A percentile compares a stretch with the other conserved stretches of the same genome.
phyloP scores from a whole-genome alignment of 2,329 filamentous ascomycete species.

The Colletotrichum brevisporum region DNA sequence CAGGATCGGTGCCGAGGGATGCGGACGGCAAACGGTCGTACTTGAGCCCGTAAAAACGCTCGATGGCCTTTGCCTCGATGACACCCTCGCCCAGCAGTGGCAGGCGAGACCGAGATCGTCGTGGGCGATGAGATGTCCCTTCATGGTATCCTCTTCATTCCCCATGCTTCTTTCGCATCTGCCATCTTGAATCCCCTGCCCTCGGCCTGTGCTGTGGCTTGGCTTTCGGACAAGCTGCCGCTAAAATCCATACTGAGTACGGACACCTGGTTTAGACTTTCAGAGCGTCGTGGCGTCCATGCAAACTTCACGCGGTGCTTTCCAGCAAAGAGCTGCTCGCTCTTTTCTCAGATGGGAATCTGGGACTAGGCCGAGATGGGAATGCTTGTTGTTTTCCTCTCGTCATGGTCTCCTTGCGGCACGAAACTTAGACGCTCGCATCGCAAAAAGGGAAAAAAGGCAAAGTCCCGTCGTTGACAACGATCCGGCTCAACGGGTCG shows the following conservation, averaged over 20 bases:
- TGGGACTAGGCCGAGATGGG: conserved; percentile 16
- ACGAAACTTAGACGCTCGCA: no score
- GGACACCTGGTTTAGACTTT: not conserved
- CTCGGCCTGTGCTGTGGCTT: not conserved
- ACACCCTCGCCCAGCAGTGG: no score
- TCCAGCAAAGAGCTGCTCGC: not conserved
- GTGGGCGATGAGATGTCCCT: not conserved
- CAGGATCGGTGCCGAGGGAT: conserved; percentile 20
- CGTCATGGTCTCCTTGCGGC: no score
- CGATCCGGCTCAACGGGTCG: conserved; percentile 32
- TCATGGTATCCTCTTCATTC: not conserved
- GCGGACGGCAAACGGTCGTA: conserved; percentile 12
- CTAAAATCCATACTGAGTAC: not conserved
- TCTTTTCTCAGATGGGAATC: not conserved
- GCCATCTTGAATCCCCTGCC: conserved; percentile 1
- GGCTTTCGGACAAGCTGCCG: conserved; percentile 16
- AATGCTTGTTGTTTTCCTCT: not conserved
- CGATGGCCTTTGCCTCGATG: no score
- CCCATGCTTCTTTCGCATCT: conserved; percentile 8
- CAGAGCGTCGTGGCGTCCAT: conserved; percentile 10
- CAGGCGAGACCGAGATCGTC: no score
- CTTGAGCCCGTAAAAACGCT: no score
- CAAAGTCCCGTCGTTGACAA: conserved; percentile 13
- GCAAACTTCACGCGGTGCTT: conserved; percentile 14
- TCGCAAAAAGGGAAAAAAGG: not conserved